Evolutionary conservation across 31 red algal species (phyloP), one percentile per base, ranked within the genome.

Genomic region (Endocladia muricata): DNA sequence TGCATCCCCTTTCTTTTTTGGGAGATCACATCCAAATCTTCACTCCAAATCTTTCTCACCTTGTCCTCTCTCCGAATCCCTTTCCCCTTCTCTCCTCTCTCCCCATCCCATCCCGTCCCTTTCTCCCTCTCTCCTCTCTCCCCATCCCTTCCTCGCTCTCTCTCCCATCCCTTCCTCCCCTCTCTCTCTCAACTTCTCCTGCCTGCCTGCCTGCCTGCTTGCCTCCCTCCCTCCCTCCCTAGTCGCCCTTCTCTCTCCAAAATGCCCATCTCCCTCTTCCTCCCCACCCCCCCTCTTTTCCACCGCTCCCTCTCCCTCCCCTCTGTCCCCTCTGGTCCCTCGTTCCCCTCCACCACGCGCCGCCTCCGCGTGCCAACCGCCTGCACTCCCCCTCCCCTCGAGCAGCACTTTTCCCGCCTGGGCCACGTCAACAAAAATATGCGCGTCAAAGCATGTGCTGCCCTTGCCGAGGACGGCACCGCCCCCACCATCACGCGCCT

Each of bases 391-490:
- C 22, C 34, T 21, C 65, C 70, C 33, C 36, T 79, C 49, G 74
- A 78, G 2, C 31, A 44, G 2, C 63, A 72, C 4, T 79, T 88
- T 66, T 63, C 73, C 13, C 73, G 84, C 1, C 78, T 78, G 2
- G 54, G 19, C 5, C 86, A 89, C 76, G 77, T 80, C 65, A 81
- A 89, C 86, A 74, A 75, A 63, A 81, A 74, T 37, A 55, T 81
- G 33, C 86, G 76, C 42, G 54, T 57, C 22, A 82, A 91, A 76
- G 88, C 88, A 9, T 76, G 79, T 0, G 23, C 41, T 17, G 60
- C 59, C 38, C 56, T 91, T 15, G 56, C 88, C 8, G 71, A 83
- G 33, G 21, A 71, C 19, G 78, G 51, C 37, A 76, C 71, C 2
- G 22, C 37, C 6, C 52, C 78, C 19, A 73, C 55, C 38, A 80